phyloP scores from a whole-genome alignment of 225 moss, liverwort and hornwort genomes.

The Sphagnum contortum region DNA sequence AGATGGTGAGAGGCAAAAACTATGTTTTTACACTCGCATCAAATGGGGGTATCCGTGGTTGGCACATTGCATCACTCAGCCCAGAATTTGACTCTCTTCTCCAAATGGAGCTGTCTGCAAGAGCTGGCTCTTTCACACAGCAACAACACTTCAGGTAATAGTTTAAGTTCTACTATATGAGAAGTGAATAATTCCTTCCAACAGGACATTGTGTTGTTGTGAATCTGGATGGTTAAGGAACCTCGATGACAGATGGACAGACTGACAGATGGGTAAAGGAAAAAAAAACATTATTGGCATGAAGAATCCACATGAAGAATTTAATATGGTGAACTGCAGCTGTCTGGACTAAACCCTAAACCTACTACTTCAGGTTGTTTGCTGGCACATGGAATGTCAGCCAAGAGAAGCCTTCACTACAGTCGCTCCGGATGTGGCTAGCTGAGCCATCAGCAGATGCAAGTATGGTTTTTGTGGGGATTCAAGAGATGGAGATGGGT shows the following conservation, averaged over 20 bases:
- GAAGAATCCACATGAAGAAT: too few species aligned
- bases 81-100: slow-evolving; percentile 39
- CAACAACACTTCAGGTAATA: slow-evolving; percentile 45
- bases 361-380: slow-evolving; percentile 33
- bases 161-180: too few species aligned
- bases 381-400: slow-evolving; percentile 93
- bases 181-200: too few species aligned
- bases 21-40: slow-evolving; percentile 68
- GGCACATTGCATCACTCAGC: slow-evolving; percentile 66
- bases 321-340: not conserved
- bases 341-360: too few species aligned
- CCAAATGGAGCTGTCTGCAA: slow-evolving; percentile 42
- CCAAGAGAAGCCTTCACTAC: slow-evolving; percentile 63
- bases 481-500: slow-evolving; percentile 98
- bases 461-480: slow-evolving; percentile 77
- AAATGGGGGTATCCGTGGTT: slow-evolving; percentile 89
- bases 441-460: slow-evolving; percentile 62
- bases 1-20: slow-evolving; percentile 69
- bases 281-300: too few species aligned
- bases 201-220: too few species aligned
- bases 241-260: too few species aligned
- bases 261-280: too few species aligned
- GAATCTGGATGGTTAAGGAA: too few species aligned
- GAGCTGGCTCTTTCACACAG: slow-evolving; percentile 61
- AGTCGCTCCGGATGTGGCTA: slow-evolving; percentile 68